A percentile compares a stretch with the other conserved stretches of the same genome.
Conservation (phyloP, 768 basidiomycete species). For the Xerocomus spinulosus region DNA sequence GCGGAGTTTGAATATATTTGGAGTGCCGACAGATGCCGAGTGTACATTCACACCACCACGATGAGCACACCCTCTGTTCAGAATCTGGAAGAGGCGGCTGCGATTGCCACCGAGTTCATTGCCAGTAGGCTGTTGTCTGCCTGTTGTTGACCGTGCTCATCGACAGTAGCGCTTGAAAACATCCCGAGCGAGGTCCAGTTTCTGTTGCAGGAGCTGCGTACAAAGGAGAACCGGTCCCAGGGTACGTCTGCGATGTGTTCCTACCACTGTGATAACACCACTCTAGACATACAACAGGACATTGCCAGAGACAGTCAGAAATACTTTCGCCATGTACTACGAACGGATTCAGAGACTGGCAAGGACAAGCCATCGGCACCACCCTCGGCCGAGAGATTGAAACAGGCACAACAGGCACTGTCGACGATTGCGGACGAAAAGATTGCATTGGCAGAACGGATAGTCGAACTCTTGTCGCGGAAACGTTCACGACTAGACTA, state of each 20-base stretch:
- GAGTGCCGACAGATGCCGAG: slow-evolving; percentile 14
- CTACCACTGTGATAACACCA: neutral
- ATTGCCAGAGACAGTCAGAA: slow-evolving; percentile 41
- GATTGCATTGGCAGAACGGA: slow-evolving; percentile 38
- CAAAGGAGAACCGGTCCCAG: slow-evolving; percentile 41
- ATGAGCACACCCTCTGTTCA: slow-evolving; percentile 33
- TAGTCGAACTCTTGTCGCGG: slow-evolving; percentile 41
- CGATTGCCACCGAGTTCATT: slow-evolving; percentile 46
- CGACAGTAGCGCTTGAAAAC: slow-evolving; percentile 42
- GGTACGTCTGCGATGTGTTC: slow-evolving; percentile 24
- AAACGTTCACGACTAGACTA: slow-evolving; percentile 45
- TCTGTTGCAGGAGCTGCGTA: slow-evolving; percentile 45
- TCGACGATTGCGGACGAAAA: slow-evolving; percentile 40
- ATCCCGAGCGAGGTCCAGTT: slow-evolving; percentile 46
- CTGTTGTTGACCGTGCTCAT: neutral
- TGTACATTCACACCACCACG: slow-evolving; percentile 1
- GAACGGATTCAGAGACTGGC: slow-evolving; percentile 24
- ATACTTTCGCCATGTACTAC: slow-evolving; percentile 41
- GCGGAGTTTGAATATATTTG: slow-evolving; percentile 19
- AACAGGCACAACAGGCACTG: slow-evolving; percentile 25
- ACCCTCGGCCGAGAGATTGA: slow-evolving; percentile 30
- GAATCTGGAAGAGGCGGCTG: slow-evolving; percentile 46
- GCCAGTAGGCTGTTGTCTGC: slow-evolving; percentile 34
- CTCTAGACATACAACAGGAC: slow-evolving; percentile 40
- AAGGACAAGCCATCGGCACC: slow-evolving; percentile 32